These are phyloP conservation scores for Apiospora marii DNA, from an alignment of 2,329 filamentous ascomycete species.

Conservation along the genomic window DNA sequence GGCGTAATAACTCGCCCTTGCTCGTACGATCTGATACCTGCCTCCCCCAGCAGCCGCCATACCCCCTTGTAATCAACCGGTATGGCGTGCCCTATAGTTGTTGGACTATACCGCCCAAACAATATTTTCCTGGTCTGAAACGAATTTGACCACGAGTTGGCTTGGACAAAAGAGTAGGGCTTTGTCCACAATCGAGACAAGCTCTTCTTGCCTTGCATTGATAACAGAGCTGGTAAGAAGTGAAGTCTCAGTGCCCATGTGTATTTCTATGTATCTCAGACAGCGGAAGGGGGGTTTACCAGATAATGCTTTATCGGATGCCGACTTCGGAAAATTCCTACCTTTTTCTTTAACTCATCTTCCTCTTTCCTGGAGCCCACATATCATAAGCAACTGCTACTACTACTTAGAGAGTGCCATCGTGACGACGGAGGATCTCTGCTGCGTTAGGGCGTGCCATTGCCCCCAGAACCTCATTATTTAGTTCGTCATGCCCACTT, in stretches of 20 bases:
- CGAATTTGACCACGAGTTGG: background rate
- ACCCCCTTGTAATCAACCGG: background rate
- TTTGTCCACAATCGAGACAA: background rate
- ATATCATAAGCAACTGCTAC: background rate
- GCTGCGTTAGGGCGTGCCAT: background rate
- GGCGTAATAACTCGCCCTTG: background rate
- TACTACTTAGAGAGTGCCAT: background rate
- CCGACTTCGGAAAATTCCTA: background rate
- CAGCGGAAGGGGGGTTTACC: background rate
- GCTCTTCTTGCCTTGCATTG: background rate
- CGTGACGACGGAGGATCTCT: background rate
- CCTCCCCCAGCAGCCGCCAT: background rate
- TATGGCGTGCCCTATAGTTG: background rate
- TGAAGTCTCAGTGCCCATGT: background rate
- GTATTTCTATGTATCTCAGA: background rate
- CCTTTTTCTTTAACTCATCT: background rate
- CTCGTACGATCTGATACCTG: constrained; percentile 7
- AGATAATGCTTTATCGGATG: background rate
- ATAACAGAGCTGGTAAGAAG: background rate
- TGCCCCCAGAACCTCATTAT: background rate
- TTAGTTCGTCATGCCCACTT: constrained; percentile 2
- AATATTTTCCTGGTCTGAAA: background rate
- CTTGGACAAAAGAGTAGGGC: background rate
- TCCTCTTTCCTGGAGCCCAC: background rate
- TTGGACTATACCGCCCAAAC: constrained; percentile 15